These are phyloP conservation scores for Psidium friedrichsthalianum DNA, from an alignment of 345 rosid species.

Conservation along the genomic window DNA sequence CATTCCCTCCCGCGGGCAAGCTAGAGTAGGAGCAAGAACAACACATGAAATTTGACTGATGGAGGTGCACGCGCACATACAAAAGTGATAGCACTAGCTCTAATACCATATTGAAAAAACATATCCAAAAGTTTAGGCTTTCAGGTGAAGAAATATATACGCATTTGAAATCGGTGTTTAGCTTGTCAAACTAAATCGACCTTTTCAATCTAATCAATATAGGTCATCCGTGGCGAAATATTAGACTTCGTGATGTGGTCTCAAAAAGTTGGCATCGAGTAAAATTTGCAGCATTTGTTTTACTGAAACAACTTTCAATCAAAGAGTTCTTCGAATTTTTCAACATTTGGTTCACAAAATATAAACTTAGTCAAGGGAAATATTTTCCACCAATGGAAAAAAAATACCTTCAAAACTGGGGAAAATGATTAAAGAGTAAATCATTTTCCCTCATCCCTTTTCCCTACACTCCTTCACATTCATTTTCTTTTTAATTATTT, in stretches of 20 bases:
- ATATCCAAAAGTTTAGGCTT: background rate
- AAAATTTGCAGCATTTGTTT: background rate
- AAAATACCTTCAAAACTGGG: too few species aligned
- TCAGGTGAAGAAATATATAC: accelerated
- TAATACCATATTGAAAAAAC: background rate
- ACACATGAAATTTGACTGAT: background rate
- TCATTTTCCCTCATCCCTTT: too few species aligned
- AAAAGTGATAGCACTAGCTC: background rate
- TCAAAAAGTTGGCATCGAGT: background rate
- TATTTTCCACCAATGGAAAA: too few species aligned
- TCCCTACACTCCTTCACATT: too few species aligned
- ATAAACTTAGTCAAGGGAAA: too few species aligned
- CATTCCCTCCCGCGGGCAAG: background rate
- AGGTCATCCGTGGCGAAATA: background rate
- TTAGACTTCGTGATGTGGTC: background rate
- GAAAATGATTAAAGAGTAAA: too few species aligned
- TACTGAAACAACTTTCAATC: too few species aligned
- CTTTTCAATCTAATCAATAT: background rate
- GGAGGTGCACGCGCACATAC: background rate
- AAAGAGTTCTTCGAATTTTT: too few species aligned
- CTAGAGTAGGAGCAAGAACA: background rate
- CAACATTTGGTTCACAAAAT: too few species aligned
- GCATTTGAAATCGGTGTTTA: accelerated
- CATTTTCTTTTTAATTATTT: too few species aligned
- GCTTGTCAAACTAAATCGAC: background rate